phyloP scores from a whole-genome alignment of 2,329 filamentous ascomycete species.

The Zasmidium angulare region DNA sequence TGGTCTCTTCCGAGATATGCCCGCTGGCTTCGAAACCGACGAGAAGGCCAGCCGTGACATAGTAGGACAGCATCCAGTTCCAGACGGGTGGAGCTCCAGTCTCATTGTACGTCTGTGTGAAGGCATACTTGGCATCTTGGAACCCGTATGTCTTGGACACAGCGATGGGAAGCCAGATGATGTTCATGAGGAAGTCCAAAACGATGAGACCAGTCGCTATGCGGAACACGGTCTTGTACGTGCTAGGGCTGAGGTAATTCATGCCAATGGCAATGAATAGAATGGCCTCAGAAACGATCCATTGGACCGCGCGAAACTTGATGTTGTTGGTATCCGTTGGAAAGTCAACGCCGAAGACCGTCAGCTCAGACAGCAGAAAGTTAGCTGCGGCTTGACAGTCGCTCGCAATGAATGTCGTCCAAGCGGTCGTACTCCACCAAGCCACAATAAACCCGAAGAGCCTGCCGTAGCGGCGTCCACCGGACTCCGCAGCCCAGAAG shows the following conservation, averaged over 20 bases:
- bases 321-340: conserved; percentile 53
- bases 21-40: conserved; percentile 63
- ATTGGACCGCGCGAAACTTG: conserved; percentile 61
- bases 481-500: conserved; percentile 61
- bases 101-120: conserved; percentile 60
- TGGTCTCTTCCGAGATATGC: conserved; percentile 62
- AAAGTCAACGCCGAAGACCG: conserved; percentile 57
- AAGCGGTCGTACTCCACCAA: conserved; percentile 64
- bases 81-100: conserved; percentile 52
- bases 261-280: conserved; percentile 42
- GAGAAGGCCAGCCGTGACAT: conserved; percentile 60
- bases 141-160: conserved; percentile 58
- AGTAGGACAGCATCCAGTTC: conserved; percentile 64
- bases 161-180: conserved; percentile 62
- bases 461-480: conserved; percentile 55
- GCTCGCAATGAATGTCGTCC: conserved; percentile 51
- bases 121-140: conserved; percentile 58
- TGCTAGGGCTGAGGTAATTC: conserved; percentile 41
- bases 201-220: conserved; percentile 53
- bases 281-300: conserved; percentile 54
- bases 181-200: conserved; percentile 59
- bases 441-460: conserved; percentile 62
- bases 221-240: conserved; percentile 53
- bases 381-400: conserved; percentile 40
- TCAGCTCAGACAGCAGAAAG: conserved; percentile 51